Conservation (phyloP, 83 land plant genomes). For the Picea mariana region DNA sequence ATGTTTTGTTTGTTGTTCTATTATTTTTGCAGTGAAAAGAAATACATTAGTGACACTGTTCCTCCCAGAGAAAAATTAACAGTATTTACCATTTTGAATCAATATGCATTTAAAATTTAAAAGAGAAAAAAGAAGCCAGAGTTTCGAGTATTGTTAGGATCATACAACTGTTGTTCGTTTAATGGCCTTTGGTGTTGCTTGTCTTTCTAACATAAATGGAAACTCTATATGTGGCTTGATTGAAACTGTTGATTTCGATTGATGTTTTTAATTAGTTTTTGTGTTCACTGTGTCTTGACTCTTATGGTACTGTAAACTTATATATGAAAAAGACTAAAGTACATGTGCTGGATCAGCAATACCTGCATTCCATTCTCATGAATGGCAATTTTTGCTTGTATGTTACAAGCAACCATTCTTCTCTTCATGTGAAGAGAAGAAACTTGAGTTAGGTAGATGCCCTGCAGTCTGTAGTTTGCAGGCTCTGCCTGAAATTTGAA, state of each 20-base stretch:
- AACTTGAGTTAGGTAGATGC: slow-evolving; percentile 11
- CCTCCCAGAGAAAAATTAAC: too few relatives aligned
- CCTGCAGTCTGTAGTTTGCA: slow-evolving; percentile 18
- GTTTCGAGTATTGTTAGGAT: neutral
- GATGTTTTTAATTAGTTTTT: neutral
- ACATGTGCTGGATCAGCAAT: neutral
- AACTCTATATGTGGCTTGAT: neutral
- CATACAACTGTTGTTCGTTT: neutral
- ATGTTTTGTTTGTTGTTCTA: too few relatives aligned
- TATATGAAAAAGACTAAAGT: neutral
- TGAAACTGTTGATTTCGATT: neutral
- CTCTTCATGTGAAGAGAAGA: slow-evolving; percentile 8
- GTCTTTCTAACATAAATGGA: neutral
- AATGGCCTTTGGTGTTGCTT: neutral
- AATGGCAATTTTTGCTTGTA: slow-evolving; percentile 10
- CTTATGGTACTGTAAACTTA: neutral
- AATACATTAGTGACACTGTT: too few relatives aligned
- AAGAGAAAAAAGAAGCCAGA: neutral
- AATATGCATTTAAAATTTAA: neutral
- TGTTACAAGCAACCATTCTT: slow-evolving; percentile 6
- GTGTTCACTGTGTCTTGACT: neutral
- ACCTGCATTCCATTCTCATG: neutral
- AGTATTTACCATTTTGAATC: too few relatives aligned
- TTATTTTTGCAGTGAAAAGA: too few relatives aligned
- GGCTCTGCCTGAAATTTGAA: slow-evolving; percentile 18